phyloP scores from a whole-genome alignment of 345 rosid genomes.

The Odontarrhena argentea region DNA sequence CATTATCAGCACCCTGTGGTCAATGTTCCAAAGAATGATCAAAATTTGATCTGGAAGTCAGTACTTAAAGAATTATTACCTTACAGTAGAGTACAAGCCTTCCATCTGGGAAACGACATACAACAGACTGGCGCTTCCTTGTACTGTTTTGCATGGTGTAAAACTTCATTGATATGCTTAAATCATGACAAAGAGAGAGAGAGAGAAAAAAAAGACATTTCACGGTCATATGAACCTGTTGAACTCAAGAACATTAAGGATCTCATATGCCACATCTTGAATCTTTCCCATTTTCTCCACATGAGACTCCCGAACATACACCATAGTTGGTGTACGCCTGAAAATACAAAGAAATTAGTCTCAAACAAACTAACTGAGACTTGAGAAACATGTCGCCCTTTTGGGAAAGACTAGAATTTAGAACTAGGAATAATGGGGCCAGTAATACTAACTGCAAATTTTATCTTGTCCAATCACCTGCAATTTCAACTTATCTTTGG shows the following conservation, averaged over 20 bases:
- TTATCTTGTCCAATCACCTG: slow-evolving; percentile 13
- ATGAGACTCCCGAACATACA: slow-evolving; percentile 95
- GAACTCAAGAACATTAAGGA: slow-evolving; percentile 95
- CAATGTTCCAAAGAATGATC: slow-evolving; percentile 44
- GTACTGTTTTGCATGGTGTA: slow-evolving; percentile 61
- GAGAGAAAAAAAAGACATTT: slow-evolving; percentile 16
- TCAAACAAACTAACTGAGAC: slow-evolving; percentile 31
- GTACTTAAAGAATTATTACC: slow-evolving; percentile 52
- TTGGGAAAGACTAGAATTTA: slow-evolving; percentile 2
- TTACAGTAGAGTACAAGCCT: slow-evolving; percentile 96
- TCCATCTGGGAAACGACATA: slow-evolving; percentile 95
- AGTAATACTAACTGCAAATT: slow-evolving; percentile 24
- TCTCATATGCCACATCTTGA: slow-evolving; percentile 85
- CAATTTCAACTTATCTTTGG: slow-evolving; percentile 8
- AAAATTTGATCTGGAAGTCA: slow-evolving; percentile 31
- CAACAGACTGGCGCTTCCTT: slow-evolving; percentile 99
- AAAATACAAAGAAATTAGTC: slow-evolving; percentile 34
- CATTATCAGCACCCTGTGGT: slow-evolving; percentile 96
- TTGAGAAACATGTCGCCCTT: slow-evolving; percentile 27
- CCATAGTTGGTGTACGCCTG: slow-evolving; percentile 95
- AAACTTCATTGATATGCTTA: slow-evolving; percentile 20
- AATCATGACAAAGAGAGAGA: slow-evolving; percentile 14
- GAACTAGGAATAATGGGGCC: slow-evolving; percentile 11
- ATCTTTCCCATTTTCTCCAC: slow-evolving; percentile 94
- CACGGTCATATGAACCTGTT: slow-evolving; percentile 66